A percentile compares a stretch with the other conserved stretches of the same genome.
phyloP scores from a whole-genome alignment of 805 yeast species.

The Lipomyces oligophaga region DNA sequence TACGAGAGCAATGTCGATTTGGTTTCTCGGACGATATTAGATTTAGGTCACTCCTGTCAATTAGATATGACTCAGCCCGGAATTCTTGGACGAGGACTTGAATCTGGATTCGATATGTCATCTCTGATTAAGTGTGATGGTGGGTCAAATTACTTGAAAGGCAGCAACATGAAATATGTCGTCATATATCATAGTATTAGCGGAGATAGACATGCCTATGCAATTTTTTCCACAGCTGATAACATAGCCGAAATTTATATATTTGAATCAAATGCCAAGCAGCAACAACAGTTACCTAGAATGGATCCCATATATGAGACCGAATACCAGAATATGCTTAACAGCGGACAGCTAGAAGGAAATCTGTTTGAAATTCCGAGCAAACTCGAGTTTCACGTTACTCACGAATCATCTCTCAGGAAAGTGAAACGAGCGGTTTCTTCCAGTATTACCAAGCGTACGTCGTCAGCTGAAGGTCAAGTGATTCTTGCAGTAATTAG shows the following conservation, averaged over 20 bases:
- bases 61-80: conserved; percentile 75
- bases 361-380: conserved; percentile 51
- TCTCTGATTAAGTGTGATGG: conserved; percentile 34
- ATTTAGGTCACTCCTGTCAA: conserved; percentile 67
- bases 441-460: conserved; percentile 4
- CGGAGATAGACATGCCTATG: conserved; percentile 70
- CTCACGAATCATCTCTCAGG: conserved; percentile 51
- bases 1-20: conserved; percentile 72
- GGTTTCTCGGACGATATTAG: conserved; percentile 70
- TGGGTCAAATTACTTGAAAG: conserved; percentile 52
- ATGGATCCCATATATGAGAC: conserved; percentile 55
- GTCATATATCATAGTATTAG: conserved; percentile 67
- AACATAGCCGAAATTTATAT: conserved; percentile 48
- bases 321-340: conserved; percentile 36
- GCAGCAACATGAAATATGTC: conserved; percentile 37
- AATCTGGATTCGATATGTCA: conserved; percentile 67
- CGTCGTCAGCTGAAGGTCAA: conserved; percentile 14
- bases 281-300: conserved; percentile 57
- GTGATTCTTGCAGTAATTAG: conserved; percentile 20
- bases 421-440: conserved; percentile 55
- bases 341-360: conserved; percentile 29
- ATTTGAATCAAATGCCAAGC: conserved; percentile 63
- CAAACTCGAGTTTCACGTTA: conserved; percentile 51
- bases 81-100: conserved; percentile 77
- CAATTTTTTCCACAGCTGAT: conserved; percentile 62